Evolutionary conservation across 495 filamentous ascomycete genomes (phyloP).

Genomic region (Penicillium roqueforti): DNA sequence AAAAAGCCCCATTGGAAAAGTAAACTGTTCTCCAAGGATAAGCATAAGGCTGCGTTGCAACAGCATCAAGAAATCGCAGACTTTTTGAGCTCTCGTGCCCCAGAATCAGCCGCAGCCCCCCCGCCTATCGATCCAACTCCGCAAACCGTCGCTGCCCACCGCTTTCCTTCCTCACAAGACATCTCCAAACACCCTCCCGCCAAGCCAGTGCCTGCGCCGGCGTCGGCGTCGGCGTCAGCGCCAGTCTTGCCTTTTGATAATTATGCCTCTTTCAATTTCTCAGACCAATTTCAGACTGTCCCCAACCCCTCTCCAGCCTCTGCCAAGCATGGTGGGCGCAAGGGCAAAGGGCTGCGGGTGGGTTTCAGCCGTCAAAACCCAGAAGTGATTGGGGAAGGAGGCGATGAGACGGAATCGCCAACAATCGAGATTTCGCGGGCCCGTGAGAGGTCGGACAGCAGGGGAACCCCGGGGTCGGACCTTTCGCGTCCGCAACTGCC

Average conservation of each 20-base stretch:
- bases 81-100: conserved; percentile 37
- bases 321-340: conserved; percentile 20
- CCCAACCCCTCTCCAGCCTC: neutral
- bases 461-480: conserved; percentile 12
- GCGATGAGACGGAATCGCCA: conserved; percentile 72
- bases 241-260: conserved; percentile 10
- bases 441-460: conserved; percentile 43
- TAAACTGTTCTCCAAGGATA: conserved; percentile 48
- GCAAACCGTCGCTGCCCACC: conserved; percentile 17
- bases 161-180: conserved; percentile 27
- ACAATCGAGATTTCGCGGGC: conserved; percentile 60
- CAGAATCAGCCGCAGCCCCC: conserved; percentile 4
- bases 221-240: neutral
- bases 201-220: conserved; percentile 11
- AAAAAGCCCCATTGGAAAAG: conserved; percentile 45
- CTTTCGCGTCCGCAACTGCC: conserved; percentile 19
- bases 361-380: conserved; percentile 63
- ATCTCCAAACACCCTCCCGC: conserved; percentile 14
- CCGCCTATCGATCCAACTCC: conserved; percentile 16
- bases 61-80: conserved; percentile 42
- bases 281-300: conserved; percentile 5
- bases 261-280: conserved; percentile 18
- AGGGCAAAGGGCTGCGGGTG: conserved; percentile 64
- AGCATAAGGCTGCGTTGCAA: conserved; percentile 29
- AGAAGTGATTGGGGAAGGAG: conserved; percentile 80